Conservation (phyloP, 2,329 filamentous ascomycete genomes). For the Zarea fungicola region DNA sequence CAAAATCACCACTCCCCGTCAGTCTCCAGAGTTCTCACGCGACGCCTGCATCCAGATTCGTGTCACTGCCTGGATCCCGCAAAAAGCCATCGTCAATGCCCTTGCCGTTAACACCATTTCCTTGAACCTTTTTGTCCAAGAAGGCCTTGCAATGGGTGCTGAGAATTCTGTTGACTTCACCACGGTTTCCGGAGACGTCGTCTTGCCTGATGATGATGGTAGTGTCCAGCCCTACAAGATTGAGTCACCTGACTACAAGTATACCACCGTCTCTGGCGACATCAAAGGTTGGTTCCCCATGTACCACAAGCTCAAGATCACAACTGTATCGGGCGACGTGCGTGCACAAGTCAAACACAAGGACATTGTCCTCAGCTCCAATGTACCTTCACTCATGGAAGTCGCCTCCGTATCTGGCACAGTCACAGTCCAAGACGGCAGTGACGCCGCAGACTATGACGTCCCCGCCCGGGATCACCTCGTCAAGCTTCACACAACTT, state of each 20-base stretch:
- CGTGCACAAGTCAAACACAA: constrained; percentile 36
- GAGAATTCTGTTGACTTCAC: constrained; percentile 25
- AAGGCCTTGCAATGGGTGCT: constrained; percentile 34
- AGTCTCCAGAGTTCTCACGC: constrained; percentile 21
- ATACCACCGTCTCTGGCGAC: constrained; percentile 37
- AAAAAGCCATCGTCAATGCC: constrained; percentile 29
- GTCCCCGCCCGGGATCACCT: constrained; percentile 44
- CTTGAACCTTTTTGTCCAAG: constrained; percentile 35
- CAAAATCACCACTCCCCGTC: constrained; percentile 33
- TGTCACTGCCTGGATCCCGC: constrained; percentile 43
- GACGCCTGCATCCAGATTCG: constrained; percentile 44
- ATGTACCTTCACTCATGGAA: constrained; percentile 36
- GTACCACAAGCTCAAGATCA: constrained; percentile 42
- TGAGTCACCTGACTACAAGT: constrained; percentile 36
- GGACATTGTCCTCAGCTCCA: constrained; percentile 27
- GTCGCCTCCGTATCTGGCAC: constrained; percentile 39
- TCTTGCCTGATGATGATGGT: constrained; percentile 23
- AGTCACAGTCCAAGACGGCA: constrained; percentile 35
- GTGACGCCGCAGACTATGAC: constrained; percentile 19
- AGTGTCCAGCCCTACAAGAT: constrained; percentile 33
- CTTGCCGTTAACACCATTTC: constrained; percentile 33
- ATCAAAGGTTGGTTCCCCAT: constrained; percentile 47
- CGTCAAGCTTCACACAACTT: constrained; percentile 38
- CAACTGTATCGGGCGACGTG: constrained; percentile 40
- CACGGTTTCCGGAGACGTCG: constrained; percentile 35